A percentile compares a stretch with the other conserved stretches of the same genome.
phyloP scores from a whole-genome alignment of 169 alveolate species.

The Cryptosporidium sp. region DNA sequence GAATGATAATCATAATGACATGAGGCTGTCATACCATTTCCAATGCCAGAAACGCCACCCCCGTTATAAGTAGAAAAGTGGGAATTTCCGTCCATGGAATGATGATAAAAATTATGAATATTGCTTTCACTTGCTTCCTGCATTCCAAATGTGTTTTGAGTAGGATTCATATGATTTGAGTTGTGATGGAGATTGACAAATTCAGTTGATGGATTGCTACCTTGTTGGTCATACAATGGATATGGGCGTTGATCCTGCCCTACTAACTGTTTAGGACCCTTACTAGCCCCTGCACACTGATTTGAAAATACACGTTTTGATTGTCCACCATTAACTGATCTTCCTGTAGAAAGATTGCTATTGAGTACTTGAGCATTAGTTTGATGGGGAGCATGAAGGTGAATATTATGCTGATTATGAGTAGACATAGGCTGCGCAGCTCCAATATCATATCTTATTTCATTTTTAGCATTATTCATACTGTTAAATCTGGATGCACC shows the following conservation, averaged over 20 bases:
- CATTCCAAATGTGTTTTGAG: slow-evolving; percentile 6
- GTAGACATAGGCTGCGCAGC: not conserved
- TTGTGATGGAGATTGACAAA: not conserved
- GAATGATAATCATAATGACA: slow-evolving; percentile 23
- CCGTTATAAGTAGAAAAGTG: slow-evolving; percentile 27
- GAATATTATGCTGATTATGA: slow-evolving; percentile 7
- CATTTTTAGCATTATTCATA: slow-evolving; percentile 3
- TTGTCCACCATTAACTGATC: slow-evolving; percentile 14
- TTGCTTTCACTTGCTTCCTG: not conserved
- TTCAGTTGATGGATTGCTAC: not conserved
- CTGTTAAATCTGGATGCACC: not conserved
- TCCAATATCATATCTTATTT: slow-evolving; percentile 20
- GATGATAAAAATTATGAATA: slow-evolving; percentile 3
- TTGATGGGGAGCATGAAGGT: slow-evolving; percentile 8
- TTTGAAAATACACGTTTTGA: slow-evolving; percentile 59
- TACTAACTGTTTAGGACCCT: slow-evolving; percentile 10
- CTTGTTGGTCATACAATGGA: slow-evolving; percentile 12
- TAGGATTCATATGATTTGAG: not conserved
- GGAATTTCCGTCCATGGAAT: slow-evolving; percentile 8
- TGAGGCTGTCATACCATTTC: not conserved
- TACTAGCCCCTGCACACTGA: slow-evolving; percentile 9
- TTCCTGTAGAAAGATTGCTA: slow-evolving; percentile 22
- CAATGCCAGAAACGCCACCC: not conserved
- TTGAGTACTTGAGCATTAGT: slow-evolving; percentile 25
- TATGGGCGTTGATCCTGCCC: slow-evolving; percentile 20